These are phyloP conservation scores for Talaromyces funiculosus DNA, from an alignment of 2,329 filamentous ascomycete species.

Conservation along the genomic window DNA sequence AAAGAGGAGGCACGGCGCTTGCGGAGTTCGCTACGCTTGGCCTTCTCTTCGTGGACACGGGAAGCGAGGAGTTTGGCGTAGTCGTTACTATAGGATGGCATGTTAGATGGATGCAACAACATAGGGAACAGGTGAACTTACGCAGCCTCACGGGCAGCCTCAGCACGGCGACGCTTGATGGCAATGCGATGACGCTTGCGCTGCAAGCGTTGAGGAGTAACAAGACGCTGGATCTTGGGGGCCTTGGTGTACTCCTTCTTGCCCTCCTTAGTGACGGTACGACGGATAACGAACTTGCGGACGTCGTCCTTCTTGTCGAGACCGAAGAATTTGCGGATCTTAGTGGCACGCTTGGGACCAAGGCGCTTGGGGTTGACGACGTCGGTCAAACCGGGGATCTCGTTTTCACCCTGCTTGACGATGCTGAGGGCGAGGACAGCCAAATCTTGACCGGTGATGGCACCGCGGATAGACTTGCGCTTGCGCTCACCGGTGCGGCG, in stretches of 20 bases:
- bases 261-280: constrained; percentile 94
- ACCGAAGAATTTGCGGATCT: constrained; percentile 99
- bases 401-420: constrained; percentile 94
- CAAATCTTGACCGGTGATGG: constrained; percentile 95
- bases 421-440: constrained; percentile 90
- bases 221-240: constrained; percentile 98
- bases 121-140: constrained; percentile 61
- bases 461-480: constrained; percentile 97
- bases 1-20: constrained; percentile 97
- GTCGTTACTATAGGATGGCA: constrained; percentile 63
- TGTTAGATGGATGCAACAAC: neutral
- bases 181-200: constrained; percentile 98
- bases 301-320: constrained; percentile 99
- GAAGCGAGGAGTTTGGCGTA: constrained; percentile 94
- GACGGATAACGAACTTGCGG: constrained; percentile 99
- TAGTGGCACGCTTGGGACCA: constrained; percentile 98
- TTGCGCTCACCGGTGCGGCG: constrained; percentile 98
- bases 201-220: constrained; percentile 98
- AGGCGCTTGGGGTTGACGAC: constrained; percentile 98
- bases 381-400: constrained; percentile 95
- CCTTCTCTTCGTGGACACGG: constrained; percentile 95
- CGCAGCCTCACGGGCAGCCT: constrained; percentile 98
- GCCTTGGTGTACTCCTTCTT: constrained; percentile 99
- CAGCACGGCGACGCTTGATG: constrained; percentile 95
- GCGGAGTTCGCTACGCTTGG: constrained; percentile 84